Base-by-base conservation (phyloP, 2,329 filamentous ascomycete species). In the Phialemoniopsis sp. region DNA sequence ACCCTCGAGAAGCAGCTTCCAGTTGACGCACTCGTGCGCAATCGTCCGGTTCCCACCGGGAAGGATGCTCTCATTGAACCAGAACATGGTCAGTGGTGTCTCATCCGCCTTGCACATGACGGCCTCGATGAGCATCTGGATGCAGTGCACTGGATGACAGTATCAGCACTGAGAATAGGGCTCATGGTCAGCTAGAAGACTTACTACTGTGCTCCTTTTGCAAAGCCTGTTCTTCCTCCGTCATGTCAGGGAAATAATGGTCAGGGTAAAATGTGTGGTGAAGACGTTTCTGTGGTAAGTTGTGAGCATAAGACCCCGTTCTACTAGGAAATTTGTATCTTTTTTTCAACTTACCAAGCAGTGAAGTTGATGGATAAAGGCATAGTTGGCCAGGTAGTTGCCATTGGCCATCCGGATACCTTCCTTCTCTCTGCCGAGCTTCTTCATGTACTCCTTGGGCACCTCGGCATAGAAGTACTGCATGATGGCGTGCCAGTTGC, bases 251-350 rank as follows among this genome's bases (percentile, higher is more conserved):
- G 37, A 41, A 51, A 31, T 51, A 51, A 16, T 42, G 29, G 6
- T 51, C 47, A 4, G 47, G 47, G n/a, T 50, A 51, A 26, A 50
- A 49, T 3, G 47, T 48, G 38, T 51, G 49, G 39, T 51, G 49
- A 14, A 51, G 46, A 9, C 49, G 47, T 50, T 49, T 51, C 49
- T 50, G 14, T 2, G 21, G 21, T 26, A 26, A 26, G 10, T 6
- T 6, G 21, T 10, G 10, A 26, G 21, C 21, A 26, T 26, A n/a
- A n/a, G n/a, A n/a, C n/a, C n/a, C n/a, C n/a, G n/a, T n/a, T n/a
- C n/a, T n/a, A n/a, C n/a, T n/a, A n/a, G n/a, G n/a, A n/a, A n/a
- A n/a, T n/a, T n/a, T n/a, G n/a, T n/a, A n/a, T n/a, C n/a, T n/a
- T n/a, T n/a, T n/a, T n/a, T n/a, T n/a, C n/a, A n/a, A n/a, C n/a